Percentiles rank a stretch among this genome's conserved stretches.
Evolutionary conservation across 1,284 basidiomycete species (phyloP).

Genomic region (Heterobasidion occidentale): DNA sequence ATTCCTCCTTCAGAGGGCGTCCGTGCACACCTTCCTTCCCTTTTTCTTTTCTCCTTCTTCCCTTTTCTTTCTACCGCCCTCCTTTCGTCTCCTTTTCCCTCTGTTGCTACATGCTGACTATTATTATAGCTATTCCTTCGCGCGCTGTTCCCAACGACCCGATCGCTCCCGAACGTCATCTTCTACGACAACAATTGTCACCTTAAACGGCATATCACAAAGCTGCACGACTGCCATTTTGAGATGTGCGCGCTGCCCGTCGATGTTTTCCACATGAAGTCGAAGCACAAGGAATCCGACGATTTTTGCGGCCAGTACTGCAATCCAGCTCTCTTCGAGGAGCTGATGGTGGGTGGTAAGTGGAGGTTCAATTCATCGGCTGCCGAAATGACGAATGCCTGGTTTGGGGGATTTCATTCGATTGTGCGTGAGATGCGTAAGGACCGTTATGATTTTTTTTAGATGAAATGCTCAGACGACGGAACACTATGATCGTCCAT

Average conservation of each 20-base stretch:
- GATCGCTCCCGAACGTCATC: neutral
- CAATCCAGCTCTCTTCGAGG: constrained; percentile 20
- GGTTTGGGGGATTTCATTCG: constrained; percentile 16
- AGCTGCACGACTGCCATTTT: constrained; percentile 12
- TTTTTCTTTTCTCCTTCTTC: no score
- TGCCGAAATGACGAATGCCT: constrained; percentile 17
- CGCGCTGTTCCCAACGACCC: no score
- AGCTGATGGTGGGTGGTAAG: constrained; percentile 17
- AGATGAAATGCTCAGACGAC: neutral
- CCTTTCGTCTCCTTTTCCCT: no score
- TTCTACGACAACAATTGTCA: constrained; percentile 24
- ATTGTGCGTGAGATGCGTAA: neutral
- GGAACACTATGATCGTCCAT: no score
- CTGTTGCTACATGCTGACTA: no score
- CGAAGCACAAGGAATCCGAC: constrained; percentile 24
- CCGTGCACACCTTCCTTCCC: no score
- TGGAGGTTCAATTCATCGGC: constrained; percentile 23
- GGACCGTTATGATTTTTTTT: neutral
- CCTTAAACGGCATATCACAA: constrained; percentile 9
- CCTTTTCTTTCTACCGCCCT: no score
- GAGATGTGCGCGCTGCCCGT: constrained; percentile 17
- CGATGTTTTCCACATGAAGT: constrained; percentile 25
- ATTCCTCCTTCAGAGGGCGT: no score
- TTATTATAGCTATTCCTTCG: no score
- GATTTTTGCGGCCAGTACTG: constrained; percentile 21